Base-by-base conservation (phyloP, 1,284 basidiomycete species). In the Laetiporus sulphureus region DNA sequence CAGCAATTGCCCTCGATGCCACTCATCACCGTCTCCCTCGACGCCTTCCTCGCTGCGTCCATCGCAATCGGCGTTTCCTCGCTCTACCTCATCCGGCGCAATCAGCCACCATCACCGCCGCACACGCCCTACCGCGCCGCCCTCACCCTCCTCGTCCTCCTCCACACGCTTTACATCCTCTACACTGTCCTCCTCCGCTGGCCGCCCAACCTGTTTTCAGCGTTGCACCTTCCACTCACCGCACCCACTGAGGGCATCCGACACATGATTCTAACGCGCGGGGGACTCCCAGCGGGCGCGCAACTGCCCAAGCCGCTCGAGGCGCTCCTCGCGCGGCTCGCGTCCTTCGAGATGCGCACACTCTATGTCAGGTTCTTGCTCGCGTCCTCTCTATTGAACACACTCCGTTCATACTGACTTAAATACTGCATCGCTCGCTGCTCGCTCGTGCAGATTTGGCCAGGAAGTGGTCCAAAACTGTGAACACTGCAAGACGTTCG, bases 201-300 rank as follows among this genome's bases (percentile, higher is more conserved):
- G 39, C 80, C 83, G 5, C 67, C 68, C 24, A 87, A 87, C 54
- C 51, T 88, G 22, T 88, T 85, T 57, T 64, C 63, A 20, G 54
- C 63, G 2, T 63, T 86, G 15, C 54, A 62, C 4, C 57, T 85
- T 36, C 75, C 80, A 0, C 50, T 83, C 37, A 77, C 69, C 42
- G 67, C 69, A 3, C 67, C 79, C 0, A 64, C 72, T 19, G 74
- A 80, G 21, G 51, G 53, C 8, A 70, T 88, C 36, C 73, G 71
- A 19, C 60, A 63, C 4, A 44, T 70, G 5, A 55, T 85, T 19
- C 48, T 72, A 1, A 56, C 59, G 39, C 56, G 53, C 8, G 65
- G 69, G 12, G 64, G 63, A 49, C 36, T 60, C 18, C 38, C 50
- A 8, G 36, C 50, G 13, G 48, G 59, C 34, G 55, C 55, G 3